phyloP scores from a whole-genome alignment of 805 yeast species.

The Wickerhamomyces xylosicus region DNA sequence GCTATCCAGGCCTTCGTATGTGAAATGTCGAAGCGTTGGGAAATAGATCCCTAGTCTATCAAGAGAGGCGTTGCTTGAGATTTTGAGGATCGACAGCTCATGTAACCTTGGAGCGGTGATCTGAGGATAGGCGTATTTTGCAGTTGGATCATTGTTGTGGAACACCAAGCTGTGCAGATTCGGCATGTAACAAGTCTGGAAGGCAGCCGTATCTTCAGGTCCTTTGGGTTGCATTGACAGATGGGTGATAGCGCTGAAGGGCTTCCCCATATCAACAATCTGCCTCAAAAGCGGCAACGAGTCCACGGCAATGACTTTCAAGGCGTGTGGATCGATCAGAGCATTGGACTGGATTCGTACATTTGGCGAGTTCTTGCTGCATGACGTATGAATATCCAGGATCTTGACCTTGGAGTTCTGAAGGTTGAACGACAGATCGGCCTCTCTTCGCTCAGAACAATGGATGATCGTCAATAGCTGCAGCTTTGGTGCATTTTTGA shows the following conservation, averaged over 20 bases:
- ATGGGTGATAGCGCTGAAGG: neutral
- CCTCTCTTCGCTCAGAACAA: too few relatives aligned
- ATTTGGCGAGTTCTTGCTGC: neutral
- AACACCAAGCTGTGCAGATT: neutral
- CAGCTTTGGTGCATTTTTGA: neutral
- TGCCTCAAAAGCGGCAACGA: neutral
- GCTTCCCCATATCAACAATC: neutral
- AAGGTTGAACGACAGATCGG: too few relatives aligned
- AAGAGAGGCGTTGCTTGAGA: neutral
- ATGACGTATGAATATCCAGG: neutral
- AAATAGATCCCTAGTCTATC: neutral
- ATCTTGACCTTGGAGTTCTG: neutral
- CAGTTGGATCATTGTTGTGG: neutral
- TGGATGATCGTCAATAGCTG: neutral
- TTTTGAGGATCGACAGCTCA: neutral
- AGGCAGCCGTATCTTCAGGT: neutral
- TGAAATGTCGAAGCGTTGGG: too few relatives aligned
- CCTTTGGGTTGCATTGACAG: neutral
- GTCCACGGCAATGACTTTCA: too few relatives aligned
- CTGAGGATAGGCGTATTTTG: neutral
- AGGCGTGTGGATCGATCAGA: neutral
- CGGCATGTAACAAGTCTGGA: neutral
- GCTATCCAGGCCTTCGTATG: too few relatives aligned
- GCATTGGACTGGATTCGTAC: neutral
- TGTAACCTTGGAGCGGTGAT: neutral